A percentile compares a stretch with the other conserved stretches of the same genome.
phyloP scores from a whole-genome alignment of 2,329 filamentous ascomycete species.

The Phaeomoniella chlamydospora region DNA sequence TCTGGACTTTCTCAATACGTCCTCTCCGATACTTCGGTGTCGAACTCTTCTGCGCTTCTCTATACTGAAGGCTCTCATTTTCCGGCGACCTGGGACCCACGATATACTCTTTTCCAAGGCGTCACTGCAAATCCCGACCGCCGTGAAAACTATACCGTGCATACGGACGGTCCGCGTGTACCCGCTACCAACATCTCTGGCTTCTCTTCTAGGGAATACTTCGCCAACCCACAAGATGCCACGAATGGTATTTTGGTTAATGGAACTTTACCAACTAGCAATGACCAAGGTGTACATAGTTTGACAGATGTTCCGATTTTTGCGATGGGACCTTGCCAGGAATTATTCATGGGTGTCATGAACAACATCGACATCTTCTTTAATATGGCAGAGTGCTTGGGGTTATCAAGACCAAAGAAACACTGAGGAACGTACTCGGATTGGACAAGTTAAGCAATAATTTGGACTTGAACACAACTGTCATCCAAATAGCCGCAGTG shows the following conservation, averaged over 20 bases:
- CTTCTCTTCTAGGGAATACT: conserved; percentile 42
- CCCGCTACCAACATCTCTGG: conserved; percentile 43
- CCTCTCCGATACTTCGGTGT: conserved; percentile 34
- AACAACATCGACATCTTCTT: conserved; percentile 22
- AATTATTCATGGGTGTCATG: conserved; percentile 45
- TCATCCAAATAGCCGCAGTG: no score
- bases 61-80: conserved; percentile 66
- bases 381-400: conserved; percentile 20
- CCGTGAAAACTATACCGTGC: conserved; percentile 62
- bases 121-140: conserved; percentile 58
- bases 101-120: conserved; percentile 66
- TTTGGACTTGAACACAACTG: no score
- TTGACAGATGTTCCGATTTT: conserved; percentile 69
- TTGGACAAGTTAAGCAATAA: no score
- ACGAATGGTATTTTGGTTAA: conserved; percentile 57
- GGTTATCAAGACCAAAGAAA: conserved; percentile 14
- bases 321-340: conserved; percentile 64
- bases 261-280: conserved; percentile 52
- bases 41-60: conserved; percentile 40
- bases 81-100: conserved; percentile 71
- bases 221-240: conserved; percentile 54
- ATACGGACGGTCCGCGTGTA: conserved; percentile 47
- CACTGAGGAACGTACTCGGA: no score
- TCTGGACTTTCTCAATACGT: conserved; percentile 67
- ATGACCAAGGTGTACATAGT: conserved; percentile 58